Percentiles rank a stretch among this genome's conserved stretches.
phyloP scores from a whole-genome alignment of 306 rosid genomes.

The Vicia villosa region DNA sequence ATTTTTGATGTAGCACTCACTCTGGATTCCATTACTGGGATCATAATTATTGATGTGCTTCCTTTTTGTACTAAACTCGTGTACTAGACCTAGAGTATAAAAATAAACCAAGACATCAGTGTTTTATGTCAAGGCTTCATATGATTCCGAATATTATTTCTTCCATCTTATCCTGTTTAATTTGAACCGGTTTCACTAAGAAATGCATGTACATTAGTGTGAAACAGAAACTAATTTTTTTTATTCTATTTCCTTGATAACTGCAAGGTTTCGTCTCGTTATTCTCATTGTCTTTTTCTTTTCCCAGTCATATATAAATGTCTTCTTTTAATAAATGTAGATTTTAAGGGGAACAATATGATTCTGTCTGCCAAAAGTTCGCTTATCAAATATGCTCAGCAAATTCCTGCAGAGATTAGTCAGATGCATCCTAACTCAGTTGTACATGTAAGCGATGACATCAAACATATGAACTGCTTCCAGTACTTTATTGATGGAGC shows the following conservation, averaged over 20 bases:
- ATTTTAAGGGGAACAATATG: slow-evolving; percentile 65
- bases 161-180: not conserved
- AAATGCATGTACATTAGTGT: not conserved
- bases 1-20: not conserved
- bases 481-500: not conserved
- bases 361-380: slow-evolving; percentile 85
- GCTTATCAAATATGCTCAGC: slow-evolving; percentile 60
- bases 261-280: not conserved
- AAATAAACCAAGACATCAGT: not conserved
- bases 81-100: not conserved
- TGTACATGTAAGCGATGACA: slow-evolving; percentile 66
- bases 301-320: slow-evolving; percentile 17
- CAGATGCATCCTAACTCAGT: slow-evolving; percentile 70
- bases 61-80: not conserved
- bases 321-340: slow-evolving; percentile 46
- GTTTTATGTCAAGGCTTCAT: not conserved
- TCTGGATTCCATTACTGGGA: not conserved
- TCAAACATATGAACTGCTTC: slow-evolving; percentile 17
- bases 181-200: not conserved
- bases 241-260: not conserved
- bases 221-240: not conserved
- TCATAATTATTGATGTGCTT: not conserved
- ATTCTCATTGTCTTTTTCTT: slow-evolving; percentile 13
- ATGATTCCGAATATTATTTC: not conserved
- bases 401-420: slow-evolving; percentile 73